phyloP scores from a whole-genome alignment of 1,284 basidiomycete genomes.

The Phlebopus sp. region DNA sequence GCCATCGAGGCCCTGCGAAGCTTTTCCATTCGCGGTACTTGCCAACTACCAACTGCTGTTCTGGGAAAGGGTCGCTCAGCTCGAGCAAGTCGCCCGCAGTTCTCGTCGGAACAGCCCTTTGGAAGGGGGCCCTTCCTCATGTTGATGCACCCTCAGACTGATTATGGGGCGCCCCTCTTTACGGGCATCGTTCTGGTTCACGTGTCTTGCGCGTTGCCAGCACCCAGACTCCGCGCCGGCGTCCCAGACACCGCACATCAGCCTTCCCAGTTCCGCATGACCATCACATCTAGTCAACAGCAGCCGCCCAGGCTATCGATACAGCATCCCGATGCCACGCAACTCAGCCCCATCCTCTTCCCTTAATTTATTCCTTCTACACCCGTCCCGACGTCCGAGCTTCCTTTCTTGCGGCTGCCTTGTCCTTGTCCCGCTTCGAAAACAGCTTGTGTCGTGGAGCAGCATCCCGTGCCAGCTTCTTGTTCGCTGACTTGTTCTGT shows the following conservation, averaged over 20 bases:
- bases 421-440: slow-evolving; percentile 74
- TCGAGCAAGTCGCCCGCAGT: background rate
- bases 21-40: background rate
- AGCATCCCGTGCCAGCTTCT: slow-evolving; percentile 71
- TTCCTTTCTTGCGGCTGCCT: slow-evolving; percentile 56
- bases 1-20: background rate
- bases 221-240: slow-evolving; percentile 21
- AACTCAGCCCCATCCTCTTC: slow-evolving; percentile 1
- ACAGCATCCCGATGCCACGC: background rate
- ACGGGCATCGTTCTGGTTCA: slow-evolving; percentile 25
- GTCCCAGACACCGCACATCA: background rate
- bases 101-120: slow-evolving; percentile 6
- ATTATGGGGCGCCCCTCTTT: slow-evolving; percentile 19
- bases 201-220: slow-evolving; percentile 22
- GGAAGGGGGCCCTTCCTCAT: slow-evolving; percentile 21
- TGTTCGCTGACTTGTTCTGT: slow-evolving; percentile 89
- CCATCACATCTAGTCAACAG: too few species aligned
- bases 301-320: background rate
- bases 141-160: slow-evolving; percentile 23
- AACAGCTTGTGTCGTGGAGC: slow-evolving; percentile 76
- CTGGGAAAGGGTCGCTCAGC: background rate
- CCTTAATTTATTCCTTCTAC: slow-evolving; percentile 19
- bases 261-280: too few species aligned
- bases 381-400: slow-evolving; percentile 36
- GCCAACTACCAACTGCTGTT: background rate